phyloP scores from a whole-genome alignment of 331 rosid species.

The Acacia pycnantha region DNA sequence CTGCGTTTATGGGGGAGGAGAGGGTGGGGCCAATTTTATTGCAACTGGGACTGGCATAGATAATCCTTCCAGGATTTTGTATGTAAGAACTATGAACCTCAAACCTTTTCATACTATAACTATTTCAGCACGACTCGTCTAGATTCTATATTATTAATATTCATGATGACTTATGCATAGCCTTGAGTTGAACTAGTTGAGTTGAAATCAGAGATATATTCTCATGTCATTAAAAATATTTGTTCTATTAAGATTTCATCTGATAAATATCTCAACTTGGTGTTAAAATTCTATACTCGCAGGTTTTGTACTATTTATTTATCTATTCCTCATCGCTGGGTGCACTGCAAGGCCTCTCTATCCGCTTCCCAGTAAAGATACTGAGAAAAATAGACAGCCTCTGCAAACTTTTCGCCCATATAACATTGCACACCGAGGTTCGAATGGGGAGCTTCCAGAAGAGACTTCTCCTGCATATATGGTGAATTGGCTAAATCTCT shows the following conservation, averaged over 20 bases:
- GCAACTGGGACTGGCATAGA: not conserved
- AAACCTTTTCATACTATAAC: not conserved
- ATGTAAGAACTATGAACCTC: not conserved
- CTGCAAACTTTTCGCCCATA: constrained; percentile 78
- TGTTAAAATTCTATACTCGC: constrained; percentile 23
- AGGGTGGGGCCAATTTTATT: not conserved
- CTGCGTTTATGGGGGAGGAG: not conserved
- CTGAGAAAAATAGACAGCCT: constrained; percentile 40
- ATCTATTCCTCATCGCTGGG: constrained; percentile 56
- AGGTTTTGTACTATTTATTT: constrained; percentile 51
- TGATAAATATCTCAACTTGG: constrained; percentile 18
- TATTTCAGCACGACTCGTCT: not conserved
- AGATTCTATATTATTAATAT: not conserved
- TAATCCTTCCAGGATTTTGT: not conserved
- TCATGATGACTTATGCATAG: not conserved
- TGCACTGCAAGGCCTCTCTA: constrained; percentile 67
- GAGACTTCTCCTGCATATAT: constrained; percentile 81
- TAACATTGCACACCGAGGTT: constrained; percentile 91
- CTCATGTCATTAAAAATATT: not conserved
- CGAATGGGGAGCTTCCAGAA: constrained; percentile 97
- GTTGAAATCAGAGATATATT: constrained; percentile 8
- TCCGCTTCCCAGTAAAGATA: constrained; percentile 59
- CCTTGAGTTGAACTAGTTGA: not conserved
- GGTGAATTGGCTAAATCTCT: constrained; percentile 44
- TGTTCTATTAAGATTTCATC: not conserved